phyloP scores from a whole-genome alignment of 1,139 yeast genomes.

The Keqinozyma sinolaborantium region DNA sequence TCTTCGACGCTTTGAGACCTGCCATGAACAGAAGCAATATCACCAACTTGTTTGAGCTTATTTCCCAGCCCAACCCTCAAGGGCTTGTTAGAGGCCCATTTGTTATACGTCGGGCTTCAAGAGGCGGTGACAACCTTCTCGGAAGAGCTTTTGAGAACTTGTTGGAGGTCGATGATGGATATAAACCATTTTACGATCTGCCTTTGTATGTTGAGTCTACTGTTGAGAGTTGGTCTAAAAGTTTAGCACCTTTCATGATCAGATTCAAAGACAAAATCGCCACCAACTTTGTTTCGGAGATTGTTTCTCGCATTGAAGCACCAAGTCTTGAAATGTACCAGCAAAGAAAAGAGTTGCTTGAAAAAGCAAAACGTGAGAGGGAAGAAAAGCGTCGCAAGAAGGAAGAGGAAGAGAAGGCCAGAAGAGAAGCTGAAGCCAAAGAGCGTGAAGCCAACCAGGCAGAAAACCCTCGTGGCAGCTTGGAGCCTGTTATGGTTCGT shows the following conservation, averaged over 20 bases:
- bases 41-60: slow-evolving; percentile 15
- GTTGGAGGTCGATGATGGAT: slow-evolving; percentile 15
- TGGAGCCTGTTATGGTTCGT: slow-evolving; percentile 60
- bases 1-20: slow-evolving; percentile 24
- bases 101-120: slow-evolving; percentile 9
- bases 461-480: slow-evolving; percentile 9
- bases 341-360: slow-evolving; percentile 24
- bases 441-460: slow-evolving; percentile 28
- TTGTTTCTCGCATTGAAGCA: slow-evolving; percentile 51
- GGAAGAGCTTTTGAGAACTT: slow-evolving; percentile 28
- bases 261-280: slow-evolving; percentile 37
- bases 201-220: slow-evolving; percentile 50
- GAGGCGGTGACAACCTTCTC: slow-evolving; percentile 10
- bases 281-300: slow-evolving; percentile 44
- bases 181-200: slow-evolving; percentile 14
- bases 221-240: slow-evolving; percentile 67
- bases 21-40: slow-evolving; percentile 15
- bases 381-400: slow-evolving; percentile 18
- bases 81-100: slow-evolving; percentile 17
- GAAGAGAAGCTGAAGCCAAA: slow-evolving; percentile 34
- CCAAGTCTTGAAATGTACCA: slow-evolving; percentile 39
- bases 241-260: slow-evolving; percentile 47
- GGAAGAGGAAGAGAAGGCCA: slow-evolving; percentile 32
- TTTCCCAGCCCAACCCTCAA: slow-evolving; percentile 10
- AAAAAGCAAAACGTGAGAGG: slow-evolving; percentile 29